Percentiles rank a stretch among this genome's conserved stretches.
Conservation (phyloP, 768 basidiomycete species). For the Neoboletus magnificus region DNA sequence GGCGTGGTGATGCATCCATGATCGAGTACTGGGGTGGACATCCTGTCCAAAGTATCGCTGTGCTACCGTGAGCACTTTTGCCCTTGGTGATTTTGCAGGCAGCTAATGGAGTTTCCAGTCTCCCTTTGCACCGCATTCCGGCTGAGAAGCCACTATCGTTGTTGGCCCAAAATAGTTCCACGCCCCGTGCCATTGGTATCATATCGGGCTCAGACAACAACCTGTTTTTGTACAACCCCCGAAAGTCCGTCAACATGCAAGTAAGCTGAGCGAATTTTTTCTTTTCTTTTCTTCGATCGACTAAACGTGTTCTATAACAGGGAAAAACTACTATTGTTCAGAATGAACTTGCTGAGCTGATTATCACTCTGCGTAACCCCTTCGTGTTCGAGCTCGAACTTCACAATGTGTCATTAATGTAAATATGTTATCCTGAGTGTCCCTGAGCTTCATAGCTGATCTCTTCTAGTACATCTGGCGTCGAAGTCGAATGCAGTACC, state of each 20-base stretch:
- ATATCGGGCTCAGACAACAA: slow-evolving; percentile 61
- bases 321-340: slow-evolving; percentile 69
- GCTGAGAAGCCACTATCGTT: slow-evolving; percentile 66
- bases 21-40: slow-evolving; percentile 87
- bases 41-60: slow-evolving; percentile 73
- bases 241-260: slow-evolving; percentile 56
- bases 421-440: slow-evolving; percentile 5
- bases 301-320: slow-evolving; percentile 29
- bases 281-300: background rate
- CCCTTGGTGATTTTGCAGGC: background rate
- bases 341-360: slow-evolving; percentile 79
- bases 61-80: slow-evolving; percentile 60
- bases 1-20: slow-evolving; percentile 68
- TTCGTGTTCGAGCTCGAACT: slow-evolving; percentile 91
- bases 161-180: slow-evolving; percentile 40
- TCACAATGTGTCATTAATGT: slow-evolving; percentile 81
- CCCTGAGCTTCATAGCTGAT: slow-evolving; percentile 6
- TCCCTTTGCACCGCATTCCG: slow-evolving; percentile 67
- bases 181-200: slow-evolving; percentile 40
- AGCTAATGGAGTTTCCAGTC: slow-evolving; percentile 40
- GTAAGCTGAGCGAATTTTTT: slow-evolving; percentile 35
- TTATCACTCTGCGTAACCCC: slow-evolving; percentile 84
- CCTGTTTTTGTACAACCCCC: slow-evolving; percentile 91
- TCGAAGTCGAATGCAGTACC: slow-evolving; percentile 63
- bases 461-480: slow-evolving; percentile 70